Evolutionary conservation across 2,329 filamentous ascomycete species (phyloP), one percentile per base, ranked within the genome.

Genomic region (Bisporella sp.): DNA sequence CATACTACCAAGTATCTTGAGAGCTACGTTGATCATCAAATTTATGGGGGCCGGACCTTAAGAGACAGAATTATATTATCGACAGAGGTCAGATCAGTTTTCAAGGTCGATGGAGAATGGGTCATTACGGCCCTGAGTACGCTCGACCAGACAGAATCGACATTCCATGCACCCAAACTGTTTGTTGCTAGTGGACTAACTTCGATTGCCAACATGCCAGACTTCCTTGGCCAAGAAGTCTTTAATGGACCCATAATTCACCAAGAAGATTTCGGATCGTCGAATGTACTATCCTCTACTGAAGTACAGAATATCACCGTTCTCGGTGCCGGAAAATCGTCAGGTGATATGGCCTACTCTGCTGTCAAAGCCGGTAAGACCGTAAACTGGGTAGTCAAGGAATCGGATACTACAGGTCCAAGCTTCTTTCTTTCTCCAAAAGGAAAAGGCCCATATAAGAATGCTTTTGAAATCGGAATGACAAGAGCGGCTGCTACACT

Each of bases 101-200:
- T 50, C 37, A 64, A 65, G 45, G 12, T 51, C 5, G 11, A 54
- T 31, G 48, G 48, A 12, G 30, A 41, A 47, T 64, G 61, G 61
- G 41, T n/a, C 9, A 21, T 59, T 12, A 39, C 41, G 1, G 31
- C 40, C 4, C 41, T 35, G 29, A 37, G 33, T 13, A 12, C 6
- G 32, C 31, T 33, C 6, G 11, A 42, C 7, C 41, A 39, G 8
- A 48, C 35, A 44, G 29, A 12, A 6, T 37, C 6, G 43, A 35
- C 33, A 4, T 39, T 49, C 39, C 35, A 49, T 9, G n/a, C 50
- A 33, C 41, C 55, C 37, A 68, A 67, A 45, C 59, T 68, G 5
- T 53, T 68, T 5, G 55, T 64, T 6, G 65, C 66, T 3, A 63
- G 61, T 6, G 66, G 66, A 2, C 55, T 64, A n/a, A 65, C 64